A percentile compares a stretch with the other conserved stretches of the same genome.
These are phyloP conservation scores for Coemansia sp. DNA, from an alignment of 192 early-diverging fungal species.

Conservation along the genomic window DNA sequence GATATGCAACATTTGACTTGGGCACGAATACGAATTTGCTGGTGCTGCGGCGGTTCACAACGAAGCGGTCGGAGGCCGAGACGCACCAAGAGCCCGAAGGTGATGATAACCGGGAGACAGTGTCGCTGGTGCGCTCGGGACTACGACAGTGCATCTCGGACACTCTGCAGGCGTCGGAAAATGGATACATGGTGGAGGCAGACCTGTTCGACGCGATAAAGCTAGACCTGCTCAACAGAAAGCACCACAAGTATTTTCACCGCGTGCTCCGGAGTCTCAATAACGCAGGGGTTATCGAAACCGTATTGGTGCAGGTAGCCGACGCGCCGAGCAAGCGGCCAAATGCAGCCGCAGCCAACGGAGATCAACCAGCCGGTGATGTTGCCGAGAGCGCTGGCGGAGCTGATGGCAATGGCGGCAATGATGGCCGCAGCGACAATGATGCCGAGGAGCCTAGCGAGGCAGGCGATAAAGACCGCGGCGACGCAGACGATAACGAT, in stretches of 20 bases:
- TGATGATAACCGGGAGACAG: not conserved
- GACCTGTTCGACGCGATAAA: constrained; percentile 29
- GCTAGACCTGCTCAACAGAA: constrained; percentile 19
- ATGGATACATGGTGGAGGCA: constrained; percentile 28
- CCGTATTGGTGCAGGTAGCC: constrained; percentile 25
- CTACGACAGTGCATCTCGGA: constrained; percentile 17
- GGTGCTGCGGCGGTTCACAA: constrained; percentile 27
- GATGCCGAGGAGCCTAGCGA: too few relatives aligned
- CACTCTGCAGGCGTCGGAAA: constrained; percentile 9
- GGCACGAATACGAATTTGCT: constrained; percentile 38
- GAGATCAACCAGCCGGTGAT: not conserved
- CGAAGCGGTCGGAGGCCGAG: not conserved
- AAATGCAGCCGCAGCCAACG: not conserved
- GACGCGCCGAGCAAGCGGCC: constrained; percentile 6
- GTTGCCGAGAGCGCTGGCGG: not conserved
- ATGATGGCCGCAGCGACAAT: too few relatives aligned
- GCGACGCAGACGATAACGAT: not conserved
- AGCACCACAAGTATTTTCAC: constrained; percentile 30
- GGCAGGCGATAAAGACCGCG: too few relatives aligned
- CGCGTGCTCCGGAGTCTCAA: constrained; percentile 15
- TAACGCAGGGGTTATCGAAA: constrained; percentile 12
- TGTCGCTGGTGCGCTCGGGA: constrained; percentile 9
- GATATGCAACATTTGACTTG: constrained; percentile 14
- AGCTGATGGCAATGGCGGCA: too few relatives aligned
- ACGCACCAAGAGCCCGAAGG: not conserved